Base-by-base conservation (phyloP, 768 basidiomycete genomes). In the Xerocomus potaroensis region DNA sequence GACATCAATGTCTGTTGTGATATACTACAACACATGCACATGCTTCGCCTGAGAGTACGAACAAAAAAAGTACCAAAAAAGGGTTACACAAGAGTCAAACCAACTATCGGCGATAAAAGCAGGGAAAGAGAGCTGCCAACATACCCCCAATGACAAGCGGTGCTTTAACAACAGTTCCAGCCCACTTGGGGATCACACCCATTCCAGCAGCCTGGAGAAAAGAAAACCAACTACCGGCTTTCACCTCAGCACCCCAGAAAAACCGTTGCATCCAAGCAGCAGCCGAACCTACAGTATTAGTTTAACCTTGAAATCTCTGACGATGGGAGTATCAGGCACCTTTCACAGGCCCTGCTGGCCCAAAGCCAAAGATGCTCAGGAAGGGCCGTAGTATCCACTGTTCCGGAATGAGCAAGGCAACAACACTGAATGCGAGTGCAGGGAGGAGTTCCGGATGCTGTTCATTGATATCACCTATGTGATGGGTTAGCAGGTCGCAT, bases 301-400 rank as follows among this genome's bases (percentile, higher is more conserved):
- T 18, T 10, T 43, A 6, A 32, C 4, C 16, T 7, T n/a, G 11
- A 1, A 4, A 8, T 11, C 0, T 11, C 21, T 23, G 7, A n/a
- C 1, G 3, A 1, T 0, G 1, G 2, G 1, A 4, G 24, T 8
- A 18, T 21, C 15, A 12, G 32, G 12, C n/a, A 59, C 57, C 57
- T 42, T 47, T 48, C 9, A 49, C 21, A 10, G 47, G 56, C 3
- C 56, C 56, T 1, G 15, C 7, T 31, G 48, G 56, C 19, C 56
- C 56, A 5, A 57, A 57, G 21, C 56, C 56, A 22, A 57, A 41
- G 14, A 48, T 2, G 1, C 48, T 37, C 3, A 57, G 18, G 8
- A 57, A 46, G 1, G 48, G 56, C n/a, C 35, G 3, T 11, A 57
- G 49, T 2, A 56, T 48, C 56, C 57, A 59, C 3, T 29, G 18